Conservation (phyloP, 331 rosid genomes). For the Pyracantha coccinea region DNA sequence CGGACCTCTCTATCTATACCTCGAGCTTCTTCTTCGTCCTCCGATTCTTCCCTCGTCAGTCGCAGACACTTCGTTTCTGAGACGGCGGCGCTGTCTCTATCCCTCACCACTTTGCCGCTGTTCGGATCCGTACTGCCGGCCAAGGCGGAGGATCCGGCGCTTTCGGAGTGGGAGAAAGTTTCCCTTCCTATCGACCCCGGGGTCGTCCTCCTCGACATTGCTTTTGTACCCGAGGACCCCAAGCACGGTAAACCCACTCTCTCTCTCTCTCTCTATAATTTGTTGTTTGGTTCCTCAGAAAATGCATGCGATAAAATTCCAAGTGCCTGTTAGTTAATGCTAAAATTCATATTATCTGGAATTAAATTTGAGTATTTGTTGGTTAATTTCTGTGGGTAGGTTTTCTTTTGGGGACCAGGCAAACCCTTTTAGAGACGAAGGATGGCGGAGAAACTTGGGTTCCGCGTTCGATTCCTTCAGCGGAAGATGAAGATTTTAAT, state of each 20-base stretch:
- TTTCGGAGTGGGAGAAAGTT: slow-evolving; percentile 86
- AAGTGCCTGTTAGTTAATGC: background rate
- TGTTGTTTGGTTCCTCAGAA: slow-evolving; percentile 1
- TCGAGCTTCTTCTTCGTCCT: slow-evolving; percentile 34
- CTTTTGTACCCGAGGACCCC: slow-evolving; percentile 80
- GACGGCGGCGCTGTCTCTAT: slow-evolving; percentile 49
- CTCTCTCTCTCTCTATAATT: background rate
- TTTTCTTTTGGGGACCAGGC: slow-evolving; percentile 87
- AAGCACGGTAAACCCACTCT: slow-evolving; percentile 41
- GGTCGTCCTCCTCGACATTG: slow-evolving; percentile 91
- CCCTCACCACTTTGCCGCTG: slow-evolving; percentile 32
- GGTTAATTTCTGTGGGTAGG: slow-evolving; percentile 32
- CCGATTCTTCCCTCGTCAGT: slow-evolving; percentile 24
- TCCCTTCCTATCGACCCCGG: slow-evolving; percentile 90
- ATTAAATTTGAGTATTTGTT: background rate
- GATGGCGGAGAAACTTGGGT: slow-evolving; percentile 88
- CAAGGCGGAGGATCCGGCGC: slow-evolving; percentile 45
- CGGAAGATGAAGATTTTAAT: slow-evolving; percentile 95
- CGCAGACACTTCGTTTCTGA: slow-evolving; percentile 65
- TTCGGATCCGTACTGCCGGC: slow-evolving; percentile 26
- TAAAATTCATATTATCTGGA: background rate
- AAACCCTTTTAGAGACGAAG: slow-evolving; percentile 86
- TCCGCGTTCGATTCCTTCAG: slow-evolving; percentile 87
- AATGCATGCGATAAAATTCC: background rate
- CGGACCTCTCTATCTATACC: slow-evolving; percentile 15